Base-by-base conservation (phyloP, 768 basidiomycete species). In the Nevesoporus exiguus region DNA sequence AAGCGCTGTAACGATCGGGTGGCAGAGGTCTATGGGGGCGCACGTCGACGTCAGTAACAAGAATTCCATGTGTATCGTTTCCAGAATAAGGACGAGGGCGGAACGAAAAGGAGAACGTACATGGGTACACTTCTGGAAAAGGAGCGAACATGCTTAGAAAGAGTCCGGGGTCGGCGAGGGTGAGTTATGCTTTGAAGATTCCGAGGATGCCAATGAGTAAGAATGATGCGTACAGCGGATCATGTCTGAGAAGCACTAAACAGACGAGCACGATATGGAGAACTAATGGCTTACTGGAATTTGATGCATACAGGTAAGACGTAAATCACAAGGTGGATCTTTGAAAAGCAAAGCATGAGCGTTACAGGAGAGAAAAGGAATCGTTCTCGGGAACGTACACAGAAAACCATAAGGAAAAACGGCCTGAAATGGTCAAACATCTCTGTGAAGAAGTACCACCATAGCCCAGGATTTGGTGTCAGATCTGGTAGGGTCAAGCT, bases 381-480 rank as follows among this genome's bases (percentile, higher is more conserved):
- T 21, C n/a, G 3, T n/a, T 4, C 11, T 7, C 2, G 3, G 21
- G 30, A 22, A 68, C 86, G 44, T 61, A 94, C 94, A 17, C 88
- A 90, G 70, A 98, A 98, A 17, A 90, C 90, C 79, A 94, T 88
- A 30, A 98, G 75, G 78, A 97, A 99, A 74, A 98, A 98, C 5
- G 87, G 83, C 29, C 97, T 77, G 77, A 98, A 99, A 67, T 98
- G 90, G 66, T 98, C 96, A 59, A 99, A 99, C 90, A 98, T 98
- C 69, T 98, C 96, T 11, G 93, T 98, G 74, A 98, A 98, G 75
- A 98, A 98, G 71, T 98, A 98, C 96, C 96, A 98, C 90, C 93
- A 93, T 27, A 98, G 73, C 2, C 97, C 96, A 5, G 90, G 84
- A 61, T 95, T 98, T 0, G 97, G 96, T 9, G 93, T 94, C 57